Conservation (phyloP, 1,284 basidiomycete genomes). For the Boletus hoseneyae region DNA sequence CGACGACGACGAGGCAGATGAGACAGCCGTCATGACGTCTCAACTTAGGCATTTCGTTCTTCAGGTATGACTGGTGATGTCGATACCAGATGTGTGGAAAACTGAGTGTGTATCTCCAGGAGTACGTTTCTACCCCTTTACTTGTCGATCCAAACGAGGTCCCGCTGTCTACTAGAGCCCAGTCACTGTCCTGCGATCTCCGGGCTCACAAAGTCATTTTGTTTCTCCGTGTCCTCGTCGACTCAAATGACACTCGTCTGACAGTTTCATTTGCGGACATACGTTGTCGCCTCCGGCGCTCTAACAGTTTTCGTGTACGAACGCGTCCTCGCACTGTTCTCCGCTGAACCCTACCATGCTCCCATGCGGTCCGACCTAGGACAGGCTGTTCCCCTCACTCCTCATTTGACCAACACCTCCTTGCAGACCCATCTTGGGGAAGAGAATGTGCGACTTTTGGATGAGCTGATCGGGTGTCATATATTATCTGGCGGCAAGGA, state of each 20-base stretch:
- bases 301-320: slow-evolving; percentile 78
- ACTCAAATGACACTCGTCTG: slow-evolving; percentile 13
- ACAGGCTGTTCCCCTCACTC: slow-evolving; percentile 42
- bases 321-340: slow-evolving; percentile 85
- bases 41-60: slow-evolving; percentile 96
- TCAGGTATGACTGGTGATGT: slow-evolving; percentile 55
- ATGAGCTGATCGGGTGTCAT: slow-evolving; percentile 69
- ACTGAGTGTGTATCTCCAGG: slow-evolving; percentile 44
- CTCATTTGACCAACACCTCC: slow-evolving; percentile 95
- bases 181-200: slow-evolving; percentile 26
- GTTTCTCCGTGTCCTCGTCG: slow-evolving; percentile 5
- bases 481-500: slow-evolving; percentile 41
- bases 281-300: slow-evolving; percentile 85
- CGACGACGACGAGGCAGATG: slow-evolving; percentile 35
- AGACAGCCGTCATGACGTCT: slow-evolving; percentile 67
- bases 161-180: slow-evolving; percentile 23
- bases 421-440: slow-evolving; percentile 75
- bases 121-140: slow-evolving; percentile 78
- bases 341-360: slow-evolving; percentile 57
- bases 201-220: slow-evolving; percentile 65
- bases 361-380: slow-evolving; percentile 36
- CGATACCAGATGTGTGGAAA: slow-evolving; percentile 1
- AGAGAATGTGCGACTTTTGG: slow-evolving; percentile 67
- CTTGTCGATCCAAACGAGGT: slow-evolving; percentile 68
- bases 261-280: slow-evolving; percentile 93